Evolutionary conservation across 768 basidiomycete species (phyloP), one percentile per base, ranked within the genome.

Genomic region (Neoboletus brunneissimus): DNA sequence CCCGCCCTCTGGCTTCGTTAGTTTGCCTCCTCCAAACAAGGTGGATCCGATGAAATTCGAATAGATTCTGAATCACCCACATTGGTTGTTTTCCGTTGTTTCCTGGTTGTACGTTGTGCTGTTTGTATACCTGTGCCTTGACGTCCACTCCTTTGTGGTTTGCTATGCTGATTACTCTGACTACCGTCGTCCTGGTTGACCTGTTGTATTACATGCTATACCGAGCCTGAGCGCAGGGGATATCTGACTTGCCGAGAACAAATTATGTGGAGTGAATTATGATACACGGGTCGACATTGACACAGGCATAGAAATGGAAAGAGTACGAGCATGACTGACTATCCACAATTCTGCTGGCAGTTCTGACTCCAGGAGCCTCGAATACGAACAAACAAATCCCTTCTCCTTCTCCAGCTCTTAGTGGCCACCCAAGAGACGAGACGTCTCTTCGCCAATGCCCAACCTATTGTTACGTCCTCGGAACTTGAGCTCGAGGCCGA

Each of bases 11-110:
- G 62, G 59, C 22, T 59, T 69, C 15, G 35, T 58, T 31, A 54
- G 48, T 37, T 60, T 81, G 41, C 81, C 80, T 25, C 69, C 75
- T 20, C 76, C 78, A 11, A 68, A 65, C 59, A 79, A 71, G 64
- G 61, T 76, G 42, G 81, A 82, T 31, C 71, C 79, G 6, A 72
- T 80, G 48, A 76, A 69, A 49, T 71, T 79, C 44, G 75, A 75
- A 38, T 76, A 66, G 63, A 20, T 53, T 13, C 3, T 25, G 13
- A 34, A 55, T 37, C 27, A 42, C 13, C 20, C 44, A 35, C 29
- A 23, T 18, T 46, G 44, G 20, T 48, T 51, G 12, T 25, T 27
- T 27, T 27, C 27, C 5, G 27, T 6, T 4, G 27, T 27, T 51
- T 38, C 46, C 47, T 46, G 56, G 38, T 52, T 57, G 48, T 63